These are phyloP conservation scores for Leptomonas pyrrhocoris DNA, from an alignment of 208 protist species.

Conservation along the genomic window DNA sequence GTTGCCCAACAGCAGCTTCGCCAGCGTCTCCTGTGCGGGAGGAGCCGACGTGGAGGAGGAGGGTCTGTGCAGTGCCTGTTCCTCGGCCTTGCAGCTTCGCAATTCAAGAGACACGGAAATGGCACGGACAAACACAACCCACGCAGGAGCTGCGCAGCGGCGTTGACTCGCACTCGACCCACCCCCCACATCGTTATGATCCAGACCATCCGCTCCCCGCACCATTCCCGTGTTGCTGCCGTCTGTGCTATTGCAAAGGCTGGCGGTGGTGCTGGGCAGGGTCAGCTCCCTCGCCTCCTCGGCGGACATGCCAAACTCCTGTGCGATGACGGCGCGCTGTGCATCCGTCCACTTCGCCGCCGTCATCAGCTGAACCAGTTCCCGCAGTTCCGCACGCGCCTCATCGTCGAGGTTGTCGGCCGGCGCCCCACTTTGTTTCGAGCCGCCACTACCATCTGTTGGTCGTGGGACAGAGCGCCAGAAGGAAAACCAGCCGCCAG, in stretches of 20 bases:
- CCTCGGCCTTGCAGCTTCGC: conserved; percentile 14
- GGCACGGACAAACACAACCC: conserved; percentile 19
- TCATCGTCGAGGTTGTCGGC: conserved; percentile 35
- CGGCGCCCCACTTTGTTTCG: background rate
- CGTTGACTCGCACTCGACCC: background rate
- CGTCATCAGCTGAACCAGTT: conserved; percentile 61
- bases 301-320: conserved; percentile 63
- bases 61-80: background rate
- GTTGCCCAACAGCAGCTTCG: conserved; percentile 14
- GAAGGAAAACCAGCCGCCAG: conserved; percentile 27
- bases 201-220: background rate
- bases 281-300: conserved; percentile 52
- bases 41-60: background rate
- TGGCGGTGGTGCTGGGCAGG: background rate
- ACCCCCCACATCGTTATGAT: too few species aligned
- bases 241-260: too few species aligned
- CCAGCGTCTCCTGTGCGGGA: conserved; percentile 7
- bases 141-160: conserved; percentile 6
- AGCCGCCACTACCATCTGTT: conserved; percentile 1
- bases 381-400: conserved; percentile 48
- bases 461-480: conserved; percentile 17
- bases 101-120: conserved; percentile 26
- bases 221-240: background rate
- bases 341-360: conserved; percentile 59
- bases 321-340: conserved; percentile 66